Evolutionary conservation across 345 rosid genomes (phyloP).

Genomic region (Arabidopsis thaliana): TAIR10.1 NC_003076.8:18694001-18694500

Average conservation of each 20-base stretch:
- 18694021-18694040: slow-evolving; percentile 74
- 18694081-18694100: slow-evolving; percentile 86
- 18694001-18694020: slow-evolving; percentile 59
- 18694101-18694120: slow-evolving; percentile 74
- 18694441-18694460: slow-evolving; percentile 64
- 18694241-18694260: slow-evolving; percentile 18
- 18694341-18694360: slow-evolving; percentile 47
- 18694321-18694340: slow-evolving; percentile 40
- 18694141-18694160: neutral
- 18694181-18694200: slow-evolving; percentile 12
- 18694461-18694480: slow-evolving; percentile 62
- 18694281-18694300: slow-evolving; percentile 34
- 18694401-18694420: slow-evolving; percentile 59
- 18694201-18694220: slow-evolving; percentile 25
- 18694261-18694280: neutral
- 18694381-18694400: slow-evolving; percentile 57
- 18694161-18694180: neutral
- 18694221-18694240: slow-evolving; percentile 7
- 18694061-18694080: slow-evolving; percentile 77
- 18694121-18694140: slow-evolving; percentile 1
- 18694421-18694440: slow-evolving; percentile 77
- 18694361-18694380: slow-evolving; percentile 51
- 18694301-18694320: slow-evolving; percentile 31
- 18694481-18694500: slow-evolving; percentile 57
- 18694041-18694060: slow-evolving; percentile 72